Conservation (phyloP, 2,329 filamentous ascomycete species). For the Aspergillus pseudoterreus region DNA sequence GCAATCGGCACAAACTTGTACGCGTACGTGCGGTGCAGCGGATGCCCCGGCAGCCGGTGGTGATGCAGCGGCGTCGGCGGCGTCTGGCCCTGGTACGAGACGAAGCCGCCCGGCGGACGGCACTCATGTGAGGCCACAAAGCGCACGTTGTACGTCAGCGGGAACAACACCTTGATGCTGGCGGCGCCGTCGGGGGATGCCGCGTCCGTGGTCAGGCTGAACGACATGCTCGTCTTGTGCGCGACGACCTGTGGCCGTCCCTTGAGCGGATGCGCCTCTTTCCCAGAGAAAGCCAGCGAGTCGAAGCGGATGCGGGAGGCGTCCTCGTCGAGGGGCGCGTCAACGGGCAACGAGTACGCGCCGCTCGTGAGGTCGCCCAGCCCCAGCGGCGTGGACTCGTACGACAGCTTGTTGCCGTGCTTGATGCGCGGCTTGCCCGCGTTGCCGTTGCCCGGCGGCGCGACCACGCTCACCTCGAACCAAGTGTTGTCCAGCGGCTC, state of each 20-base stretch:
- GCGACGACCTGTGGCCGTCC: conserved; percentile 14
- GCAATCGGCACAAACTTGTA: conserved; percentile 31
- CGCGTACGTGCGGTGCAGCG: conserved; percentile 32
- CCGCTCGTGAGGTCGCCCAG: conserved; percentile 34
- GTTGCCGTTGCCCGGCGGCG: conserved; percentile 16
- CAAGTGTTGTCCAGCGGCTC: conserved; percentile 42
- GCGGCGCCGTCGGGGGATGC: conserved; percentile 6
- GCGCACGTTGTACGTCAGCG: conserved; percentile 49
- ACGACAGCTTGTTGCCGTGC: conserved; percentile 36
- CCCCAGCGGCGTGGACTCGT: conserved; percentile 40
- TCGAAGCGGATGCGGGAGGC: conserved; percentile 14
- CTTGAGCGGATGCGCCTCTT: conserved; percentile 11
- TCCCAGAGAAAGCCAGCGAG: conserved; percentile 23
- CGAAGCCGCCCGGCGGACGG: conserved; percentile 39
- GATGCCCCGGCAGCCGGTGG: conserved; percentile 35
- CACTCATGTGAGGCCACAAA: conserved; percentile 56
- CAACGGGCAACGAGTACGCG: conserved; percentile 38
- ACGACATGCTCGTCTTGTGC: conserved; percentile 24
- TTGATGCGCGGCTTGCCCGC: conserved; percentile 41
- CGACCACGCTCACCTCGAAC: conserved; percentile 45
- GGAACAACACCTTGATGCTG: conserved; percentile 27
- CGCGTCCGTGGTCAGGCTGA: conserved; percentile 17
- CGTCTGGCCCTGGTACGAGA: conserved; percentile 6
- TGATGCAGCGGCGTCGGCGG: conserved; percentile 8
- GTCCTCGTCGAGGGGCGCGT: conserved; percentile 16